Evolutionary conservation across 306 rosid genomes (phyloP).

Genomic region (Crataegus laevigata): DNA sequence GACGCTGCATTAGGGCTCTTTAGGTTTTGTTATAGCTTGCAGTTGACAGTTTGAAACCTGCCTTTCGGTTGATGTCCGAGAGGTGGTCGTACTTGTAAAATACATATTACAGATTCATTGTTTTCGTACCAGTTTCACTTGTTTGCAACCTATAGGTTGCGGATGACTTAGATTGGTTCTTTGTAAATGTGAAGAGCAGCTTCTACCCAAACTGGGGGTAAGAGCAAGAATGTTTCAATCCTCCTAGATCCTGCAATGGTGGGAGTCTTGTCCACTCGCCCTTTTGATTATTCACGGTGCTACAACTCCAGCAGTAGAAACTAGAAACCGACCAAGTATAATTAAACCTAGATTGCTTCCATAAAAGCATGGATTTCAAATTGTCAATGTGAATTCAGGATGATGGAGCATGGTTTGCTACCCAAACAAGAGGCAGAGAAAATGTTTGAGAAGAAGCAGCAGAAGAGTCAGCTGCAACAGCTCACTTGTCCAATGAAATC

Average conservation of each 20-base stretch:
- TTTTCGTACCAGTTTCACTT: not conserved
- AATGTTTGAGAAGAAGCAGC: conserved; percentile 60
- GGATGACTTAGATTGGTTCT: not conserved
- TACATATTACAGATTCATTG: not conserved
- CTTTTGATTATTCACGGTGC: not conserved
- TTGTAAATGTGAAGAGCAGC: not conserved
- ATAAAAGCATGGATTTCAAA: not conserved
- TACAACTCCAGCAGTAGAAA: not conserved
- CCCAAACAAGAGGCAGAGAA: conserved; percentile 52
- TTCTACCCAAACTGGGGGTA: not conserved
- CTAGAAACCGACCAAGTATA: not conserved
- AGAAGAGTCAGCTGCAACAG: conserved; percentile 36
- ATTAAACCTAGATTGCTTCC: not conserved
- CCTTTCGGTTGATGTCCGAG: not conserved
- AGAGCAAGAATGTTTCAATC: not conserved
- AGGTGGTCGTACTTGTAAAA: not conserved
- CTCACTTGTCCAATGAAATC: conserved; percentile 44
- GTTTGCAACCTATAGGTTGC: not conserved
- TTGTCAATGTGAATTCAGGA: conserved; percentile 43
- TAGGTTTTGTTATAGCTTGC: not conserved
- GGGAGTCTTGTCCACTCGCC: not conserved
- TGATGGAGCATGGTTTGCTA: conserved; percentile 92
- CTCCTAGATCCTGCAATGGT: not conserved
- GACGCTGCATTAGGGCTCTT: not conserved
- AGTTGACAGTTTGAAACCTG: not conserved